Percentiles rank a stretch among this genome's conserved stretches.
These are phyloP conservation scores for Ceratocystis eucalypticola DNA, from an alignment of 2,329 filamentous ascomycete species.

Conservation along the genomic window DNA sequence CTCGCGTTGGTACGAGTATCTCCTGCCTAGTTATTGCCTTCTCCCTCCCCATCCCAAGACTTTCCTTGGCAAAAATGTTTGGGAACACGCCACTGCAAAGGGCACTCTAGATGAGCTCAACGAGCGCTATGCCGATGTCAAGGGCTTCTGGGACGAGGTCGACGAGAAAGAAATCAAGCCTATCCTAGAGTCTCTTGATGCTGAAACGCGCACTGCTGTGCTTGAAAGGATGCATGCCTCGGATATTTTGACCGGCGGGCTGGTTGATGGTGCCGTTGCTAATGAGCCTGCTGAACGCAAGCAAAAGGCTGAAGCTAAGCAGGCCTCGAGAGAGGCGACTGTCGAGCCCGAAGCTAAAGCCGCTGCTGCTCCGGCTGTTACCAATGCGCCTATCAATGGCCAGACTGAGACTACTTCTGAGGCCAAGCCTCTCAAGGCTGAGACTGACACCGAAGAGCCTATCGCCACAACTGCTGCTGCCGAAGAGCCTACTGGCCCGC, in stretches of 20 bases:
- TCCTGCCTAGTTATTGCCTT: conserved; percentile 86
- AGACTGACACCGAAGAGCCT: conserved; percentile 16
- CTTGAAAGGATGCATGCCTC: conserved; percentile 43
- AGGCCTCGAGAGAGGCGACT: conserved; percentile 20
- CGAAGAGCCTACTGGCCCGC: conserved; percentile 20
- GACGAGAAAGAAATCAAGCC: conserved; percentile 71
- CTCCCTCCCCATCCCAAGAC: conserved; percentile 83
- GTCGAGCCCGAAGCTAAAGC: conserved; percentile 20
- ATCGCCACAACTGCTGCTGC: background rate
- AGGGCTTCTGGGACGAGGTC: conserved; percentile 67
- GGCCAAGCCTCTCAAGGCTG: conserved; percentile 9
- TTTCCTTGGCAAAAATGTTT: conserved; percentile 69
- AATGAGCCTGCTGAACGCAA: conserved; percentile 20
- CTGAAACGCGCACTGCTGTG: conserved; percentile 49
- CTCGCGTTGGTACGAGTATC: conserved; percentile 91
- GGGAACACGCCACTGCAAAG: conserved; percentile 61
- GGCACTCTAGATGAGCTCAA: conserved; percentile 56
- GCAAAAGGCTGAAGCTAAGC: conserved; percentile 15
- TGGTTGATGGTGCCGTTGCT: conserved; percentile 20
- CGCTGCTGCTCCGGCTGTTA: conserved; percentile 15
- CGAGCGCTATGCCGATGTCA: conserved; percentile 60
- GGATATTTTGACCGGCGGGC: conserved; percentile 15
- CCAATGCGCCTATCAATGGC: background rate
- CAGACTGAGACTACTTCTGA: background rate
- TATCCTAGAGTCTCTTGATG: conserved; percentile 47